Conservation (phyloP, 2,329 filamentous ascomycete genomes). For the Zopfia rhizophila region DNA sequence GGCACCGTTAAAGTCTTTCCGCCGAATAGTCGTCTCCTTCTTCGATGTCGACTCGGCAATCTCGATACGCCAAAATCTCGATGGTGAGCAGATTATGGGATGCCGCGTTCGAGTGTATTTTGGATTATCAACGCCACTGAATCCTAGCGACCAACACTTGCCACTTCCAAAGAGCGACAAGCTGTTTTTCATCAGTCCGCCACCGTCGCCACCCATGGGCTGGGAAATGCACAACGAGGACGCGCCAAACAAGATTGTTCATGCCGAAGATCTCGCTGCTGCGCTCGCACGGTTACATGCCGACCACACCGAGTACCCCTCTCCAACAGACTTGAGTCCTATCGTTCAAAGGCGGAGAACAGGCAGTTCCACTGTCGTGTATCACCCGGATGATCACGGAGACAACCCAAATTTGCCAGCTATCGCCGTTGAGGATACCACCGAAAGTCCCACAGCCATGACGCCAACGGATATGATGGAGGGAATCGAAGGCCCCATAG, state of each 20-base stretch:
- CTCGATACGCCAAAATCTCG: constrained; percentile 75
- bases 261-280: constrained; percentile 68
- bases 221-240: constrained; percentile 73
- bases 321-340: constrained; percentile 30
- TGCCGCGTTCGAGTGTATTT: constrained; percentile 57
- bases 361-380: constrained; percentile 70
- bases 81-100: constrained; percentile 78
- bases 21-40: constrained; percentile 83
- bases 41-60: constrained; percentile 75
- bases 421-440: constrained; percentile 72
- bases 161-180: constrained; percentile 66
- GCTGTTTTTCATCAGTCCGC: constrained; percentile 74
- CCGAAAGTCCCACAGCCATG: constrained; percentile 56
- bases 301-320: constrained; percentile 35
- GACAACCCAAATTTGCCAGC: constrained; percentile 68
- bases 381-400: constrained; percentile 70
- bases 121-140: constrained; percentile 50
- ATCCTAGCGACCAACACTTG: constrained; percentile 51
- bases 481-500: constrained; percentile 48
- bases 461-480: constrained; percentile 59
- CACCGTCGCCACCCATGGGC: constrained; percentile 71
- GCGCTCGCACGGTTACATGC: constrained; percentile 66
- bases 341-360: constrained; percentile 47
- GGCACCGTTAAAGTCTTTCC: constrained; percentile 83
- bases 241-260: constrained; percentile 72